Evolutionary conservation across 2,329 filamentous ascomycete species (phyloP).

Genomic region (Neofusicoccum parvum): DNA sequence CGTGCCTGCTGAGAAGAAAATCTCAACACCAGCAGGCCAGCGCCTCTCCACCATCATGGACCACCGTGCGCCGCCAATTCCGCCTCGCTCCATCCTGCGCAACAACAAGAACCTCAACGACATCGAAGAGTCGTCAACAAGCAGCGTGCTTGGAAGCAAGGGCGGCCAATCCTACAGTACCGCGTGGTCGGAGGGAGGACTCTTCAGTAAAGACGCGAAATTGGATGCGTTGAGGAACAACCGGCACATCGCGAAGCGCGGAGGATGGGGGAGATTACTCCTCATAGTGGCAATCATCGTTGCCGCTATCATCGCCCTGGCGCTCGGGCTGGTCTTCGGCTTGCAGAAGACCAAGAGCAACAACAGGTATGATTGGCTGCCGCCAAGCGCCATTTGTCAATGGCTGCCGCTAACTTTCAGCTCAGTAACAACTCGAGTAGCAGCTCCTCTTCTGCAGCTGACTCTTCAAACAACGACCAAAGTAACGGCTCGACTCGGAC

Average conservation of each 20-base stretch:
- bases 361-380: constrained; percentile 18
- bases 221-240: constrained; percentile 25
- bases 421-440: constrained; percentile 1
- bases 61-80: constrained; percentile 20
- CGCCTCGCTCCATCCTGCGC: constrained; percentile 2
- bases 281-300: constrained; percentile 38
- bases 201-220: constrained; percentile 30
- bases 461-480: not conserved
- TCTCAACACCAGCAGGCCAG: constrained; percentile 45
- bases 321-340: constrained; percentile 45
- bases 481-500: not conserved
- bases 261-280: constrained; percentile 44
- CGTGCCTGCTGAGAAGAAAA: constrained; percentile 36
- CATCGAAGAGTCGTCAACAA: constrained; percentile 28
- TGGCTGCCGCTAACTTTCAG: not conserved
- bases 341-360: constrained; percentile 36
- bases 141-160: constrained; percentile 28
- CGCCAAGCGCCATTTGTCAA: not conserved
- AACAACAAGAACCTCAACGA: constrained; percentile 19
- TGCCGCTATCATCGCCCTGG: constrained; percentile 39
- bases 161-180: constrained; percentile 34
- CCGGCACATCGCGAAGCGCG: constrained; percentile 26
- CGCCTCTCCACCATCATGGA: constrained; percentile 46
- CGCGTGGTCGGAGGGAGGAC: constrained; percentile 37
- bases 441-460: not conserved